These are phyloP conservation scores for Microthyrium microscopicum DNA, from an alignment of 2,329 filamentous ascomycete species.

Conservation along the genomic window DNA sequence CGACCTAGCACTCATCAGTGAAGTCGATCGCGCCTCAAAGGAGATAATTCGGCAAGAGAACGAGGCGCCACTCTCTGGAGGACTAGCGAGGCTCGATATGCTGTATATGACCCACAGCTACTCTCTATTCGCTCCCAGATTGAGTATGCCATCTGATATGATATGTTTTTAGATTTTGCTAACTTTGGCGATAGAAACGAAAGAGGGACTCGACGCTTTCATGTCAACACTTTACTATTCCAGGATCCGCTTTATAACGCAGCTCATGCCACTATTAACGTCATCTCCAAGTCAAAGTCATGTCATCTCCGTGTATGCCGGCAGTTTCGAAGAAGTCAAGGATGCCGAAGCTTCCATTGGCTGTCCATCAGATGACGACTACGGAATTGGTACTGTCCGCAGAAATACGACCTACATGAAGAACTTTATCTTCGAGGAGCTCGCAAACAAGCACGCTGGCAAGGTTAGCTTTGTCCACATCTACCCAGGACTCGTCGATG, in stretches of 20 bases:
- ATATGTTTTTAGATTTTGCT: too few relatives aligned
- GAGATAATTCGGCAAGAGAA: slow-evolving; percentile 16
- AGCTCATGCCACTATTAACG: not conserved
- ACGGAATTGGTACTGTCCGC: slow-evolving; percentile 15
- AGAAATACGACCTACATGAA: slow-evolving; percentile 18
- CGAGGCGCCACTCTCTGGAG: slow-evolving; percentile 11
- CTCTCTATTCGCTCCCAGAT: slow-evolving; percentile 12
- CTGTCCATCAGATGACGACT: slow-evolving; percentile 10
- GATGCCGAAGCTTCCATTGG: slow-evolving; percentile 17
- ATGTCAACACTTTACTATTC: slow-evolving; percentile 8
- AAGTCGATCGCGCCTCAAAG: slow-evolving; percentile 18
- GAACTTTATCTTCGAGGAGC: slow-evolving; percentile 17
- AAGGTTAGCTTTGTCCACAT: slow-evolving; percentile 16
- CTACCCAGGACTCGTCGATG: slow-evolving; percentile 20
- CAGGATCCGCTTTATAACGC: not conserved
- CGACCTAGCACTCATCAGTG: slow-evolving; percentile 18
- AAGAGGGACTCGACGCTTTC: slow-evolving; percentile 16
- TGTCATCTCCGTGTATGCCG: slow-evolving; percentile 21
- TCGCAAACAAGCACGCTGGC: slow-evolving; percentile 14
- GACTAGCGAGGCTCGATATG: slow-evolving; percentile 17
- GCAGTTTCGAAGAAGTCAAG: slow-evolving; percentile 15
- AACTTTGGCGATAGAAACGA: slow-evolving; percentile 15
- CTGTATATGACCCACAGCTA: slow-evolving; percentile 18
- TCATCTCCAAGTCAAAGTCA: slow-evolving; percentile 10
- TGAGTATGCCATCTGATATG: slow-evolving; percentile 8